Conservation (phyloP, 257 asterid genomes). For the Solanum habrochaites region DNA sequence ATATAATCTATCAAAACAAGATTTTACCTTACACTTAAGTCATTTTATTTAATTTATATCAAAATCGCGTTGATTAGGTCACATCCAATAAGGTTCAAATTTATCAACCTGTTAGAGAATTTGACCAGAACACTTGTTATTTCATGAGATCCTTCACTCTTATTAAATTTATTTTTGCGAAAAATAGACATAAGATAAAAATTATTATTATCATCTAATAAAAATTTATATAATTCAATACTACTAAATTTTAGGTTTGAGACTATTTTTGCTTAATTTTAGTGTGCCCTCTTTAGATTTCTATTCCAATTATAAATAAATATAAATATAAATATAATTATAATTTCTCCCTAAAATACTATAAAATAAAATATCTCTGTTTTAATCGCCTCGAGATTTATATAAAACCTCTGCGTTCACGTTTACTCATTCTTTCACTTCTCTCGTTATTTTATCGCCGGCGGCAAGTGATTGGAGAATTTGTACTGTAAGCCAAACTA, state of each 20-base stretch:
- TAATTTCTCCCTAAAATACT: background rate
- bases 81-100: fast-evolving
- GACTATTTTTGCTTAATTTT: background rate
- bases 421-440: background rate
- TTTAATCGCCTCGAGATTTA: background rate
- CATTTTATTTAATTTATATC: no score
- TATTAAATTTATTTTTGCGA: background rate
- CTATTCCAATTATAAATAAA: background rate
- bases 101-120: fast-evolving
- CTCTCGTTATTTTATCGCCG: background rate
- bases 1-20: no score
- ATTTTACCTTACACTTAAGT: no score
- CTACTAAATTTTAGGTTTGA: background rate
- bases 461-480: background rate
- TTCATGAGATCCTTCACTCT: background rate
- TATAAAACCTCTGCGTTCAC: background rate
- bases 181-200: background rate
- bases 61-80: no score
- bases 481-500: background rate
- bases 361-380: background rate
- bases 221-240: background rate
- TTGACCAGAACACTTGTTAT: background rate
- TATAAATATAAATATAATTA: no score
- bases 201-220: background rate
- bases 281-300: background rate